These are phyloP conservation scores for Dissophora globulifera DNA, from an alignment of 192 early-diverging fungal species.

Conservation along the genomic window DNA sequence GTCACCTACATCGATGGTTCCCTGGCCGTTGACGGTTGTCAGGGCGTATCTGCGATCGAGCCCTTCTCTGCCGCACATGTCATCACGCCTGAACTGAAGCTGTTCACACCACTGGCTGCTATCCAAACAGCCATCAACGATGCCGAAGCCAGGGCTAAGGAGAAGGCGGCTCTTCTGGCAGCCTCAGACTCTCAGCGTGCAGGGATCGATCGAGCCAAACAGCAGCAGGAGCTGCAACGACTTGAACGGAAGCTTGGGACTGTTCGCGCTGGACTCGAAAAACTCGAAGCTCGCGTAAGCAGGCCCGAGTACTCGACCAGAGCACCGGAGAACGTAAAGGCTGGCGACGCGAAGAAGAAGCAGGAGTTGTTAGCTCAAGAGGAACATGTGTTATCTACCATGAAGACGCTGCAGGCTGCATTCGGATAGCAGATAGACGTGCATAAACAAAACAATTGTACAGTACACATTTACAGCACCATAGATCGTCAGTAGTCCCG, in stretches of 20 bases:
- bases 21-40: neutral
- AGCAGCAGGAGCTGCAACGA: conserved; percentile 34
- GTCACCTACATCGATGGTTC: conserved; percentile 22
- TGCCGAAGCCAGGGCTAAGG: neutral
- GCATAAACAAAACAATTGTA: no score
- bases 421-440: conserved; percentile 4
- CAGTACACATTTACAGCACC: no score
- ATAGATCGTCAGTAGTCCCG: no score
- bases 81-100: conserved; percentile 26
- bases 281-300: conserved; percentile 12
- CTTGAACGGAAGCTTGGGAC: conserved; percentile 21
- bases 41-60: conserved; percentile 7
- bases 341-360: conserved; percentile 15
- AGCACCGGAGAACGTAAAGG: conserved; percentile 24
- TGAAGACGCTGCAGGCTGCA: conserved; percentile 12
- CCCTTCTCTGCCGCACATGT: conserved; percentile 14
- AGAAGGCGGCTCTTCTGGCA: no score
- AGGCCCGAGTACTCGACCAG: conserved; percentile 23
- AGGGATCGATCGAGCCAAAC: neutral
- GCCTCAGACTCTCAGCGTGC: no score
- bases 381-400: conserved; percentile 19
- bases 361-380: conserved; percentile 27
- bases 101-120: conserved; percentile 33
- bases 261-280: conserved; percentile 19
- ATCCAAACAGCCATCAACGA: conserved; percentile 23